phyloP scores from a whole-genome alignment of 805 yeast species.

The Zygosaccharomyces bisporus region DNA sequence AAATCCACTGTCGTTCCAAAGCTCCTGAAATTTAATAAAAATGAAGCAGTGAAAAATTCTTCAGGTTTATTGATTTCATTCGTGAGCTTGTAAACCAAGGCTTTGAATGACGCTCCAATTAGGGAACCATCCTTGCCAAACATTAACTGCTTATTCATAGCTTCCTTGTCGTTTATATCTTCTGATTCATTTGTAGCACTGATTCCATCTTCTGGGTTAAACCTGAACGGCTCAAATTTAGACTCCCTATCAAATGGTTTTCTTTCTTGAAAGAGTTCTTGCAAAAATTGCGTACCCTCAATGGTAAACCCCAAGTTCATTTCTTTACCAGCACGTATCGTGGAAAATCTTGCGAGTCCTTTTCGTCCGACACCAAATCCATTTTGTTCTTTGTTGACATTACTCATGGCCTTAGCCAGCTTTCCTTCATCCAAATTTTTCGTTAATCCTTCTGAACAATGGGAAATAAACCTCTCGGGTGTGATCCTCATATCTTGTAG shows the following conservation, averaged over 20 bases:
- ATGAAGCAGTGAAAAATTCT: slow-evolving; percentile 65
- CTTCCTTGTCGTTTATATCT: slow-evolving; percentile 24
- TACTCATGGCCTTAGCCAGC: slow-evolving; percentile 21
- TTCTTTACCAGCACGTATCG: slow-evolving; percentile 34
- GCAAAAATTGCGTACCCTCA: slow-evolving; percentile 35
- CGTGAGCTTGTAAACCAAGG: slow-evolving; percentile 60
- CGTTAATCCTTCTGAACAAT: slow-evolving; percentile 60
- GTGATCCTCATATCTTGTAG: slow-evolving; percentile 53
- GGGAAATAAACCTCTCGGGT: slow-evolving; percentile 56
- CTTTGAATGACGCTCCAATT: slow-evolving; percentile 68
- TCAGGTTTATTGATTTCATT: slow-evolving; percentile 63
- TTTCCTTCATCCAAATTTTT: slow-evolving; percentile 38
- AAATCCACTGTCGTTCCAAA: slow-evolving; percentile 66
- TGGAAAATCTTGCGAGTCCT: slow-evolving; percentile 34
- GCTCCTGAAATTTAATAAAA: slow-evolving; percentile 70
- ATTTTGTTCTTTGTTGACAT: slow-evolving; percentile 3
- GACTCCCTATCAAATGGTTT: slow-evolving; percentile 38
- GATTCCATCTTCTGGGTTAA: slow-evolving; percentile 28
- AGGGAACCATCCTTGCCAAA: slow-evolving; percentile 44
- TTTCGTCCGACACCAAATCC: slow-evolving; percentile 6
- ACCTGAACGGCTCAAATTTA: slow-evolving; percentile 36
- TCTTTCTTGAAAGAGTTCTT: slow-evolving; percentile 37
- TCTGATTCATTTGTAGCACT: slow-evolving; percentile 11
- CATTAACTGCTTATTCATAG: slow-evolving; percentile 41
- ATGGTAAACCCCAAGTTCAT: slow-evolving; percentile 18